Base-by-base conservation (phyloP, 208 protist genomes). In the Strigomonas culicis region DNA sequence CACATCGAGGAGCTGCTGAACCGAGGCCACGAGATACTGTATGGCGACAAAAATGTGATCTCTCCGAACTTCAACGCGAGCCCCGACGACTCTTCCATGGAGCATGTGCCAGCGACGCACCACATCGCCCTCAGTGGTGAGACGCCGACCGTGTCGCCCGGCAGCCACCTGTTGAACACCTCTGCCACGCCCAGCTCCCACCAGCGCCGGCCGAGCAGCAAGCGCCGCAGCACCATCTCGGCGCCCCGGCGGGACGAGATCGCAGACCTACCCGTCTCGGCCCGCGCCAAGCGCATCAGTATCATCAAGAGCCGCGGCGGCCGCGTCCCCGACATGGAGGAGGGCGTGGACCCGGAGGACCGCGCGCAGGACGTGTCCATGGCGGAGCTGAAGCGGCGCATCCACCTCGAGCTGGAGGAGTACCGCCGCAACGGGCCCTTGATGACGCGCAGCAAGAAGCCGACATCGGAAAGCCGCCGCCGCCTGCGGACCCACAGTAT, bases 321-420 rank as follows among this genome's bases (percentile, higher is more conserved):
- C 4, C 52, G 32, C 24, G 43, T 77, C n/a, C 70, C 69, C 4
- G 71, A 67, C 30, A 52, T 76, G n/a, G 76, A 84, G 53, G 72
- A 82, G 17, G 79, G 70, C 41, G 55, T 84, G 24, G 77, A 82
- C 52, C 67, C 74, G 41, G 32, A 63, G 31, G 81, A 87, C 68
- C 66, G 68, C 30, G 46, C 70, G 31, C 70, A 83, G 57, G 61
- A 84, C 58, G 58, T 76, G 3, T 60, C 79, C 10, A 61, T 91
- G 32, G 73, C 64, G 13, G 79, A 71, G 34, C 67, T 88, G 4
- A 79, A 85, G 62, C 56, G 13, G 28, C 84, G 84, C 73, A 88
- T 91, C 57, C 80, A 68, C 46, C 69, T 66, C 39, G 84, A 91
- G 62, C 63, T 91, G 63, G 75, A 88, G 55, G 78, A 86, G 65